Evolutionary conservation across 169 alveolate species (phyloP).

Genomic region (Perkinsus olseni): DNA sequence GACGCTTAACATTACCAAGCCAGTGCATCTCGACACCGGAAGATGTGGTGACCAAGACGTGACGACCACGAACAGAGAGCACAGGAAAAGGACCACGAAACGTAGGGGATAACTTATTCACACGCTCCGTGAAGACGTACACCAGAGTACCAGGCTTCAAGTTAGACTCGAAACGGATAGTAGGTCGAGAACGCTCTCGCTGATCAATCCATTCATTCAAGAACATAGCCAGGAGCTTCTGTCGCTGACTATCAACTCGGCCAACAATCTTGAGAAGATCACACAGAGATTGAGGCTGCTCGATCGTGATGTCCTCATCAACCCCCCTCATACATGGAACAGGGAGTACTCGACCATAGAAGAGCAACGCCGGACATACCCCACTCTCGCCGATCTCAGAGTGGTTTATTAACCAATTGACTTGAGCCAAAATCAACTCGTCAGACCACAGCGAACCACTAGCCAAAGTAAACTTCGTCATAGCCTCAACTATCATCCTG

Average conservation of each 20-base stretch:
- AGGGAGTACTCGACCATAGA: neutral
- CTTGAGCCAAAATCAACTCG: neutral
- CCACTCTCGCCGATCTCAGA: neutral
- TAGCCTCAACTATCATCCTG: neutral
- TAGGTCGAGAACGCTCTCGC: neutral
- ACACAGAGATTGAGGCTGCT: neutral
- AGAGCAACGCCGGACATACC: neutral
- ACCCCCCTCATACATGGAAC: neutral
- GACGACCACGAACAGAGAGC: neutral
- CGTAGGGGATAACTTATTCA: neutral
- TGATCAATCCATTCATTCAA: neutral
- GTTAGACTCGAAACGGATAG: neutral
- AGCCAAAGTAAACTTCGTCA: neutral
- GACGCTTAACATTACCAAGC: neutral
- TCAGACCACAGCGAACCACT: neutral
- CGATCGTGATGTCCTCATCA: neutral
- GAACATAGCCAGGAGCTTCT: neutral
- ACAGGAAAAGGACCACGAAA: neutral
- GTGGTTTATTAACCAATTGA: neutral
- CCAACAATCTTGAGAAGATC: neutral
- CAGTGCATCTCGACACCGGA: neutral
- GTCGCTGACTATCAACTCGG: neutral
- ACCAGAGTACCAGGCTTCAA: neutral
- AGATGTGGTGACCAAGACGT: neutral
- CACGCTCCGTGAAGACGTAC: neutral